Base-by-base conservation (phyloP, 257 asterid genomes). In the Capsicum chinense region DNA sequence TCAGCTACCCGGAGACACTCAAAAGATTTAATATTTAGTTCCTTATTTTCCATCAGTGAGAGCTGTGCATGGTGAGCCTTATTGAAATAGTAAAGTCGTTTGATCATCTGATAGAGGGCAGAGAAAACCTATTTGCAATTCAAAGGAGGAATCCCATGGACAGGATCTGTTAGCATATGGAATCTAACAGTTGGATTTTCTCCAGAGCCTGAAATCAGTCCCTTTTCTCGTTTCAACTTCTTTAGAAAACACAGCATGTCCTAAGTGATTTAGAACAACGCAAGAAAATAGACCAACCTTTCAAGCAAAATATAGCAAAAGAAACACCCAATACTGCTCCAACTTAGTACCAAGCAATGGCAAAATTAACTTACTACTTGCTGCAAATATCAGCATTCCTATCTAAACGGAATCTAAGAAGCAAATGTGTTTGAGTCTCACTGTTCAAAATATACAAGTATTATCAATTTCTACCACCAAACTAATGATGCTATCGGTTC, bases 301-400 rank as follows among this genome's bases (percentile, higher is more conserved):
- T 71, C 79, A 71, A 17, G 57, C 5, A 70, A 42, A 70, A 70
- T 9, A 9, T 70, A 17, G 56, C 56, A 19, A 71, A 71, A 47
- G 37, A 71, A n/a, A 71, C 79, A 47, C 39, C 58, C 39, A 71
- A 71, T 47, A 47, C 57, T 71, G n/a, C 79, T n/a, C 37, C 58
- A 21, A 10, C 37, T 47, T 57, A 44, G 9, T 10, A 2, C 15
- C 4, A 44, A 47, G 79, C 35, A 71, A 71, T 1, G 37, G n/a
- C n/a, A 71, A 58, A 71, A 16, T 44, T 71, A 47, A 21, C 58
- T 71, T 44, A n/a, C 79, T 17, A 44, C 58, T 47, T 9, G 7
- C n/a, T 9, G 10, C 58, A 47, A 71, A n/a, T n/a, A 47, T 47
- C 39, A 3, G 79, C 37, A 71, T 17, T 71, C 79, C 58, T 71